These are phyloP conservation scores for Neoarthrinium moseri DNA, from an alignment of 2,329 filamentous ascomycete species.

Conservation along the genomic window DNA sequence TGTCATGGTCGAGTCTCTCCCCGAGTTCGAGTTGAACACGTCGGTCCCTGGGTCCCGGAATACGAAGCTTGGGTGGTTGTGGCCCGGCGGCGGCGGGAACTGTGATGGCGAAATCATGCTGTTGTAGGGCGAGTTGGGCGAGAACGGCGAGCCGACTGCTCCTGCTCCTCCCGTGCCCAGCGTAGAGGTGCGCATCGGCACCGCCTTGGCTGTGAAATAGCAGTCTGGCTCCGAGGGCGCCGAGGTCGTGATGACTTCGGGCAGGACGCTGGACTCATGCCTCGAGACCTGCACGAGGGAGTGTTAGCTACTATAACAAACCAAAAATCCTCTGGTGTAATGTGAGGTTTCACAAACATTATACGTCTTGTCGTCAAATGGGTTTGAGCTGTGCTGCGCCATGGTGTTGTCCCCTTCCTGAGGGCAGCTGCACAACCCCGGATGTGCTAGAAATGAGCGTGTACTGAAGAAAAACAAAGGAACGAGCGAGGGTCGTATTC, in stretches of 20 bases:
- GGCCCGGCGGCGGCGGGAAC: slow-evolving; percentile 5
- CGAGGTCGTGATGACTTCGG: neutral
- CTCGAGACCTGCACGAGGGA: too few relatives aligned
- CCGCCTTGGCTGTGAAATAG: slow-evolving; percentile 8
- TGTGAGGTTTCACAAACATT: too few relatives aligned
- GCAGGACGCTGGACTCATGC: neutral
- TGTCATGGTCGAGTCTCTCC: neutral
- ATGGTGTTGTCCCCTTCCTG: too few relatives aligned
- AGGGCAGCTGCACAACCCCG: too few relatives aligned
- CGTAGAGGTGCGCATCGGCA: slow-evolving; percentile 1
- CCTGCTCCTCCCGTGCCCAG: neutral
- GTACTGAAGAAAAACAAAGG: too few relatives aligned
- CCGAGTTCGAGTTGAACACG: neutral
- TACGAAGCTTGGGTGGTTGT: slow-evolving; percentile 3
- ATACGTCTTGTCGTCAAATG: too few relatives aligned
- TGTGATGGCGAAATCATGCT: neutral
- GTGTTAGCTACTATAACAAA: too few relatives aligned
- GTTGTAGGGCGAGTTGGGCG: neutral
- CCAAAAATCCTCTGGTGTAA: too few relatives aligned
- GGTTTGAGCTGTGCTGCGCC: too few relatives aligned
- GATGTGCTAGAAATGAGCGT: too few relatives aligned
- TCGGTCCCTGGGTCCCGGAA: neutral
- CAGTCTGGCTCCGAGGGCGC: neutral
- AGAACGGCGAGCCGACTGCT: neutral
- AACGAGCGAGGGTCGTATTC: too few relatives aligned